These are phyloP conservation scores for Botrytis fabae DNA, from an alignment of 2,329 filamentous ascomycete genomes.

Conservation along the genomic window DNA sequence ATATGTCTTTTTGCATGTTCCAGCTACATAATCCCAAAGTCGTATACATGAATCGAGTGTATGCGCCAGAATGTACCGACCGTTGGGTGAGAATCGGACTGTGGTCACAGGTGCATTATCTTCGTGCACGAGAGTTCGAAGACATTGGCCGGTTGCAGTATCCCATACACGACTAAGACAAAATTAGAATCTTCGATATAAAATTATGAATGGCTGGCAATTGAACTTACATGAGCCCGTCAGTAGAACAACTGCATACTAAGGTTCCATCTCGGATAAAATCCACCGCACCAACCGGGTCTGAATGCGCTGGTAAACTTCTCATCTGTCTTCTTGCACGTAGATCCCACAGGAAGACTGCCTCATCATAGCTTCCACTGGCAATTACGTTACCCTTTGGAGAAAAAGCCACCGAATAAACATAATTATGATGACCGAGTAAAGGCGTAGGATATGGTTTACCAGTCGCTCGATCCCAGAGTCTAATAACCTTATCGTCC, in stretches of 20 bases:
- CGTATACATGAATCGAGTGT: conserved; percentile 88
- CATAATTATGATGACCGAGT: conserved; percentile 91
- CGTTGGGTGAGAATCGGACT: conserved; percentile 92
- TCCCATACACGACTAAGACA: conserved; percentile 80
- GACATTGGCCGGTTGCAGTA: conserved; percentile 88
- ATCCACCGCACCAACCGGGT: conserved; percentile 91
- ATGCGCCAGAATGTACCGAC: conserved; percentile 87
- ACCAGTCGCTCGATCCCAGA: conserved; percentile 77
- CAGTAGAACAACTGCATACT: conserved; percentile 86
- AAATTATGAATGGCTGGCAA: neutral
- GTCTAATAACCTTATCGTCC: conserved; percentile 91
- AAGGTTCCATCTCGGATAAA: conserved; percentile 91
- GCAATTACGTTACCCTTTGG: conserved; percentile 97
- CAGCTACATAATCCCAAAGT: conserved; percentile 92
- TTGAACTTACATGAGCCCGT: conserved; percentile 73
- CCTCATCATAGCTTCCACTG: conserved; percentile 94
- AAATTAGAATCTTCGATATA: conserved; percentile 18
- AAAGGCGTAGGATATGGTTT: conserved; percentile 58
- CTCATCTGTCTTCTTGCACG: conserved; percentile 85
- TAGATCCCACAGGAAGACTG: conserved; percentile 96
- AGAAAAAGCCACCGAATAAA: conserved; percentile 92
- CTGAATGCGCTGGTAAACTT: conserved; percentile 88
- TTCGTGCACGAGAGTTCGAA: conserved; percentile 93
- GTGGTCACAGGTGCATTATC: conserved; percentile 88
- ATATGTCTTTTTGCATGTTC: conserved; percentile 93